Percentiles rank a stretch among this genome's conserved stretches.
Conservation (phyloP, 345 rosid genomes). For the Pseudoturritis turrita region DNA sequence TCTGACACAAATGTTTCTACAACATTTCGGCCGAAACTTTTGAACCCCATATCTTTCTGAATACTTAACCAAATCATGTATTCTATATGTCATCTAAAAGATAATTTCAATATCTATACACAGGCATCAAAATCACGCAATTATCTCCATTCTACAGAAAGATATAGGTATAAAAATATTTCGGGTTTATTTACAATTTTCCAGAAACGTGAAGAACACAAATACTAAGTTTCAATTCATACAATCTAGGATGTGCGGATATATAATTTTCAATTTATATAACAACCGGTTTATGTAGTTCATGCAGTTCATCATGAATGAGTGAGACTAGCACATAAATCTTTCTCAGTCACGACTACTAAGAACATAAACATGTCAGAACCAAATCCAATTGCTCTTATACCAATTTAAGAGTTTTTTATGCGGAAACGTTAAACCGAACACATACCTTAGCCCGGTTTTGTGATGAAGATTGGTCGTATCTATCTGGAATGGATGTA, state of each 20-base stretch:
- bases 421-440: not conserved
- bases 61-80: not conserved
- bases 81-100: not conserved
- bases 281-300: not conserved
- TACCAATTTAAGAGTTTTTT: not conserved
- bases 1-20: not conserved
- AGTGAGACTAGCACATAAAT: not conserved
- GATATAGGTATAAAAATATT: not conserved
- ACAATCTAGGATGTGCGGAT: too few relatives aligned
- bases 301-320: not conserved
- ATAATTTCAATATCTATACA: not conserved
- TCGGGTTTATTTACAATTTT: not conserved
- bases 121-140: not conserved
- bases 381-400: not conserved
- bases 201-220: not conserved
- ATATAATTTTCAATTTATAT: too few relatives aligned
- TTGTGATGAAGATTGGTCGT: not conserved
- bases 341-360: not conserved
- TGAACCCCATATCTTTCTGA: not conserved
- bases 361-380: not conserved
- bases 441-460: not conserved
- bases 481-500: not conserved
- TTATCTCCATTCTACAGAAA: not conserved
- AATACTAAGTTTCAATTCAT: not conserved
- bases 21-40: not conserved